Percentiles rank a stretch among this genome's conserved stretches.
Conservation (phyloP, 192 early-diverging fungal genomes). For the Backusella luteola region DNA sequence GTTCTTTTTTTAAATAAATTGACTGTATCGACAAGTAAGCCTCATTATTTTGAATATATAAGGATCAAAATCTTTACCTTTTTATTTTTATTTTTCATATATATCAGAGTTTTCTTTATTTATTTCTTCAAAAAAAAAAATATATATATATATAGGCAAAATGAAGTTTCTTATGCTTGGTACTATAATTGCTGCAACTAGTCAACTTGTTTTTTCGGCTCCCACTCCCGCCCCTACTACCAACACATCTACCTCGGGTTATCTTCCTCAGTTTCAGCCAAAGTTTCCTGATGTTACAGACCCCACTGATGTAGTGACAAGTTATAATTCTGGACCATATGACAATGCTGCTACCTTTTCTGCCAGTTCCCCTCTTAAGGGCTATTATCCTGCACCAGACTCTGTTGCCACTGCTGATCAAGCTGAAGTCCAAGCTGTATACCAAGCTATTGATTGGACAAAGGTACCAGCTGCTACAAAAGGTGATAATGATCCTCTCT, state of each 20-base stretch:
- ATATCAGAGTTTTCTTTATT: background rate
- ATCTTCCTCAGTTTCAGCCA: conserved; percentile 19
- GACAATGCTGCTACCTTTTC: conserved; percentile 11
- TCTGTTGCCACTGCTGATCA: conserved; percentile 27
- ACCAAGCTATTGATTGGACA: conserved; percentile 26
- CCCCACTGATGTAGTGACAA: conserved; percentile 4
- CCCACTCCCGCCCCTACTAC: background rate
- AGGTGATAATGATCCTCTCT: conserved; percentile 11
- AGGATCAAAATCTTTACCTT: background rate
- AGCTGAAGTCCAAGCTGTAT: conserved; percentile 22
- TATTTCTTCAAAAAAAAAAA: background rate
- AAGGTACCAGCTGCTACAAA: conserved; percentile 16
- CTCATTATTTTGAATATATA: conserved; percentile 6
- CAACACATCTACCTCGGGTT: background rate
- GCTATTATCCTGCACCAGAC: conserved; percentile 23
- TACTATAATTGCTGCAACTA: background rate
- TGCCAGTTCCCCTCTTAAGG: background rate
- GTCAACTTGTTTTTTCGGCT: background rate
- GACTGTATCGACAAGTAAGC: background rate
- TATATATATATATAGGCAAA: too few relatives aligned
- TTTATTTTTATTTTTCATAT: background rate
- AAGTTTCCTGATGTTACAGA: conserved; percentile 11
- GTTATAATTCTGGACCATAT: conserved; percentile 17
- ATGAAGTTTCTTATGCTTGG: background rate
- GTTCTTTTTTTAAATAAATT: background rate